A percentile compares a stretch with the other conserved stretches of the same genome.
Conservation (phyloP, 1,284 basidiomycete genomes). For the Sanghuangporus sanghuang region DNA sequence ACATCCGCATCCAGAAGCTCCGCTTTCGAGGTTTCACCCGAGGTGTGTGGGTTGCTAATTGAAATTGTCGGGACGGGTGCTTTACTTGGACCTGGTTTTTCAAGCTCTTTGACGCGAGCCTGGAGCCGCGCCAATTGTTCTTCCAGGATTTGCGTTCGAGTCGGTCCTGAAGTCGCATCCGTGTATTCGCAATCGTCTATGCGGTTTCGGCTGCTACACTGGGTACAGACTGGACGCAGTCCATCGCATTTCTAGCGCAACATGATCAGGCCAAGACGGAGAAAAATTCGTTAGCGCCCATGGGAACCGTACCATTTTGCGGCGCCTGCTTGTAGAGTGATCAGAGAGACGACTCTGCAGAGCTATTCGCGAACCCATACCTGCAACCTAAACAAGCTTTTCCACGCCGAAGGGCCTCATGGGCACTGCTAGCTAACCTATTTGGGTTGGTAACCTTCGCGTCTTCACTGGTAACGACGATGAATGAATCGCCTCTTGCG, state of each 20-base stretch:
- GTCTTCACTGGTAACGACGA: constrained; percentile 8
- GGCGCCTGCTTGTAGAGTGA: constrained; percentile 24
- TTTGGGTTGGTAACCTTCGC: not conserved
- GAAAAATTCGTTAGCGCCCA: too few species aligned
- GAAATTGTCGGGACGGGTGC: constrained; percentile 21
- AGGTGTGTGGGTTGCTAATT: constrained; percentile 26
- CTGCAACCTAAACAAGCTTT: constrained; percentile 26
- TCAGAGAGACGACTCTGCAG: not conserved
- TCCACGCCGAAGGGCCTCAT: constrained; percentile 22
- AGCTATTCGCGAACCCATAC: constrained; percentile 6
- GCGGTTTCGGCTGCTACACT: constrained; percentile 30
- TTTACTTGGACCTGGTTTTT: constrained; percentile 25
- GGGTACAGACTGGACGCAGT: constrained; percentile 31
- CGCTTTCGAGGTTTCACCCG: not conserved
- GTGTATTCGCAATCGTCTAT: constrained; percentile 37
- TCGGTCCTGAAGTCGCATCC: constrained; percentile 27
- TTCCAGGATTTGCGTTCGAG: constrained; percentile 33
- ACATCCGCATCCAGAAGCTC: not conserved
- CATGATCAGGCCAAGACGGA: not conserved
- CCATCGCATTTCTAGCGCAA: constrained; percentile 36
- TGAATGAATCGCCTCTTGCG: not conserved
- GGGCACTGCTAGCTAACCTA: not conserved
- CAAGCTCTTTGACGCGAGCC: constrained; percentile 35
- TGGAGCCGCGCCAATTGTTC: constrained; percentile 32
- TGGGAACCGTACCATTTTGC: constrained; percentile 19